Percentiles rank a stretch among this genome's conserved stretches.
These are phyloP conservation scores for Tricholomella constricta DNA, from an alignment of 768 basidiomycete species.

Conservation along the genomic window DNA sequence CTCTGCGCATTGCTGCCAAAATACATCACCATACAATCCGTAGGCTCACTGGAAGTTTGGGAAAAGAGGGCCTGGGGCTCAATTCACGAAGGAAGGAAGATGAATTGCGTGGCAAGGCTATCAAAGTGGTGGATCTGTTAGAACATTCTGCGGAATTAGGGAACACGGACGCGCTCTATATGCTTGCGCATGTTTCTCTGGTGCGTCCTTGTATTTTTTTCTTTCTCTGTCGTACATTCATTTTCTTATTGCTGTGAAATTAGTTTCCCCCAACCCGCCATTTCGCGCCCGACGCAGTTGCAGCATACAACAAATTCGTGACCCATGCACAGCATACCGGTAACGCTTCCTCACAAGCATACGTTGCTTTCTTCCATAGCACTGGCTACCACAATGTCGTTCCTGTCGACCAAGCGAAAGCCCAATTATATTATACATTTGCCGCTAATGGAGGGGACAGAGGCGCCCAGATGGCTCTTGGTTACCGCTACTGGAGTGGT, in stretches of 20 bases:
- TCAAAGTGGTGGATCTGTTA: conserved; percentile 80
- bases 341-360: conserved; percentile 84
- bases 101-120: conserved; percentile 67
- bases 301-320: conserved; percentile 65
- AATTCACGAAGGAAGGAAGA: conserved; percentile 60
- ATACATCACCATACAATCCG: conserved; percentile 61
- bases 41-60: conserved; percentile 40
- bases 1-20: conserved; percentile 66
- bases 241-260: background rate
- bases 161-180: conserved; percentile 70
- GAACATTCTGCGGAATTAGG: conserved; percentile 83
- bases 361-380: conserved; percentile 86
- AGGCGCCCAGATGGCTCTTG: conserved; percentile 90
- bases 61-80: conserved; percentile 40
- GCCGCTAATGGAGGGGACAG: conserved; percentile 86
- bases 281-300: conserved; percentile 59
- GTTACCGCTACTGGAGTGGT: conserved; percentile 94
- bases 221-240: background rate
- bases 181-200: conserved; percentile 65
- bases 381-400: conserved; percentile 75
- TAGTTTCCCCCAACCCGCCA: conserved; percentile 77
- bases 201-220: conserved; percentile 39
- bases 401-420: conserved; percentile 72
- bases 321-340: conserved; percentile 70
- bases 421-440: conserved; percentile 92